These are phyloP conservation scores for Colletotrichum sp. DNA, from an alignment of 2,329 filamentous ascomycete genomes.

Conservation along the genomic window DNA sequence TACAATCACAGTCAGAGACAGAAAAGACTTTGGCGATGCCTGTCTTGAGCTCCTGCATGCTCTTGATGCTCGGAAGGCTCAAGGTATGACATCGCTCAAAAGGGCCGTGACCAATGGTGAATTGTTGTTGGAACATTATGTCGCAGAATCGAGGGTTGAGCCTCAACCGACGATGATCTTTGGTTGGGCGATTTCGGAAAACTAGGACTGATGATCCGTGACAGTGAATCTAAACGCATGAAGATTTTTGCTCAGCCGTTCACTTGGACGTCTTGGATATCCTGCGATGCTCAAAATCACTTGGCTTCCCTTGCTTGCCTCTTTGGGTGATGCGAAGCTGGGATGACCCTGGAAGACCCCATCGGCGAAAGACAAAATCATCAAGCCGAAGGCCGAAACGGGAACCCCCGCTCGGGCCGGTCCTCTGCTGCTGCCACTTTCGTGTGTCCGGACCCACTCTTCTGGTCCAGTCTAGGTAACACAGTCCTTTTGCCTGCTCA, in stretches of 20 bases:
- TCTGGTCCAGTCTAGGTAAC: fast-evolving
- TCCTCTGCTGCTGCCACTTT: not conserved
- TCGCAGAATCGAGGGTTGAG: not conserved
- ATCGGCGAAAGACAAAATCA: not conserved
- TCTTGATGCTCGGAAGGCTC: not conserved
- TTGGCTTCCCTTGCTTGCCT: not conserved
- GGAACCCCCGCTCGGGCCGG: not conserved
- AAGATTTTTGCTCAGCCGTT: too few relatives aligned
- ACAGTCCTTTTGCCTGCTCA: not conserved
- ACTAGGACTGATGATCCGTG: not conserved
- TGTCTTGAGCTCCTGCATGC: slow-evolving; percentile 2
- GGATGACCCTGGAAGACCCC: not conserved
- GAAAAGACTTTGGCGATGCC: not conserved
- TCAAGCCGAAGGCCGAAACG: not conserved
- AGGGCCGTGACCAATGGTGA: not conserved
- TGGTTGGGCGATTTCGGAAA: not conserved
- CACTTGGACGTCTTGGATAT: not conserved
- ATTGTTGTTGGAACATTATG: slow-evolving; percentile 9
- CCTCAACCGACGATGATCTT: not conserved
- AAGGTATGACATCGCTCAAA: not conserved
- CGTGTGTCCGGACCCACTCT: not conserved
- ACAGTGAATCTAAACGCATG: fast-evolving
- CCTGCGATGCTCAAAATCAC: not conserved
- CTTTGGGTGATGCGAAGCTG: not conserved
- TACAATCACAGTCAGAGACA: not conserved